These are phyloP conservation scores for Canariomyces notabilis DNA, from an alignment of 2,329 filamentous ascomycete species.

Conservation along the genomic window DNA sequence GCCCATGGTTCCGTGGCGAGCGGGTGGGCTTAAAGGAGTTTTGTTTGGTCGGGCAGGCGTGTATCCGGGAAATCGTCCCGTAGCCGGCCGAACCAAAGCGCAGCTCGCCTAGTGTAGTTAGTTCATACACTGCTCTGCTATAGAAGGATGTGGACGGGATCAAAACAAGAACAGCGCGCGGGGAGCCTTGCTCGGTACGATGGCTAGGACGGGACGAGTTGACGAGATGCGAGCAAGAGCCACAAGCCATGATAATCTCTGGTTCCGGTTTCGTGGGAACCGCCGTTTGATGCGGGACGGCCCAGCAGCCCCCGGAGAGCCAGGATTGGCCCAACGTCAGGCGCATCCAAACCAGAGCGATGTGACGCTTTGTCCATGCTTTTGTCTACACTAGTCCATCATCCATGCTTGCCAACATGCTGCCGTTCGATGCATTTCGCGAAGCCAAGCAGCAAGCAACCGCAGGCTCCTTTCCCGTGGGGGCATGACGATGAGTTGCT, in stretches of 20 bases:
- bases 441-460: too few species aligned
- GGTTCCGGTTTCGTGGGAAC: slow-evolving; percentile 20
- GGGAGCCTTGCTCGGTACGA: not conserved
- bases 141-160: too few species aligned
- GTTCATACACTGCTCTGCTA: too few species aligned
- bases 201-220: not conserved
- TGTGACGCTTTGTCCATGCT: not conserved
- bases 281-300: slow-evolving; percentile 19
- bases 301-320: slow-evolving; percentile 4
- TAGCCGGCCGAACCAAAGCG: not conserved
- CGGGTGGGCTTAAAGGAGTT: slow-evolving; percentile 1
- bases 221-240: slow-evolving; percentile 7
- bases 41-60: not conserved
- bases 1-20: slow-evolving; percentile 4
- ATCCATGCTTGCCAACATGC: too few species aligned
- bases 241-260: slow-evolving; percentile 7
- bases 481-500: too few species aligned
- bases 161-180: slow-evolving; percentile 3
- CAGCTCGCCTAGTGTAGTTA: slow-evolving; percentile 5
- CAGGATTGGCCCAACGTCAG: not conserved
- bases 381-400: too few species aligned
- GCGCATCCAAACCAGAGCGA: not conserved
- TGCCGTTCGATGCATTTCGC: too few species aligned
- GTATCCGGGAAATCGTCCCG: not conserved
- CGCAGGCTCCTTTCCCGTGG: too few species aligned